Evolutionary conservation across 805 yeast species (phyloP).

Genomic region (Ogataea haglerorum): DNA sequence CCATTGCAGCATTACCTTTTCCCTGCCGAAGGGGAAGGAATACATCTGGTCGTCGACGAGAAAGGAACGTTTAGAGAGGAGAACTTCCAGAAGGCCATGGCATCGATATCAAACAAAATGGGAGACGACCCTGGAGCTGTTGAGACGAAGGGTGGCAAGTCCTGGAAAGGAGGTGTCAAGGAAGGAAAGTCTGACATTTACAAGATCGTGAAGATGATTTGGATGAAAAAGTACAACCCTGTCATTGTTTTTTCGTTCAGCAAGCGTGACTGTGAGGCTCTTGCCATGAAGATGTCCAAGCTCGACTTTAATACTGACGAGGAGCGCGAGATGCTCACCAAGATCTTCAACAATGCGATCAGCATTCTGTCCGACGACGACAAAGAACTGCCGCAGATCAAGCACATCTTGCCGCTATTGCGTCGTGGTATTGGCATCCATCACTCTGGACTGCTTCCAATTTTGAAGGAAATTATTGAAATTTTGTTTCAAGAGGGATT

Average conservation of each 20-base stretch:
- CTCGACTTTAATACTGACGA: constrained; percentile 91
- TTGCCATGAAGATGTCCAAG: constrained; percentile 94
- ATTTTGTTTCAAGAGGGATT: constrained; percentile 96
- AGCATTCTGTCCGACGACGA: constrained; percentile 85
- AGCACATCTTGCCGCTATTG: constrained; percentile 81
- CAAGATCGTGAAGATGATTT: constrained; percentile 96
- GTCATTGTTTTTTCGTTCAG: constrained; percentile 98
- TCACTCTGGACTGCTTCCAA: constrained; percentile 92
- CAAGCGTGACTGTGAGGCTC: constrained; percentile 92
- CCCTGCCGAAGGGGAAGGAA: constrained; percentile 99
- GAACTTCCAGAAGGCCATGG: constrained; percentile 98
- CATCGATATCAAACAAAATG: constrained; percentile 72
- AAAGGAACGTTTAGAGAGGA: constrained; percentile 95
- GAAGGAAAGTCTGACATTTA: constrained; percentile 74
- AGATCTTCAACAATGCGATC: constrained; percentile 88
- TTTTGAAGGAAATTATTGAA: constrained; percentile 92
- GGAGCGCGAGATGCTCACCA: constrained; percentile 86
- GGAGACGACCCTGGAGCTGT: constrained; percentile 80
- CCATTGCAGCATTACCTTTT: constrained; percentile 96
- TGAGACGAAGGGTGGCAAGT: constrained; percentile 59
- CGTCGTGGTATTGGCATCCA: constrained; percentile 98
- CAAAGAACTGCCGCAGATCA: constrained; percentile 90
- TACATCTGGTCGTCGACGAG: constrained; percentile 95
- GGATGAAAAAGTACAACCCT: constrained; percentile 94
- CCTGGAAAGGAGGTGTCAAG: constrained; percentile 81